Evolutionary conservation across 495 filamentous ascomycete species (phyloP), one percentile per base, ranked within the genome.

Genomic region (Xylaria curta): DNA sequence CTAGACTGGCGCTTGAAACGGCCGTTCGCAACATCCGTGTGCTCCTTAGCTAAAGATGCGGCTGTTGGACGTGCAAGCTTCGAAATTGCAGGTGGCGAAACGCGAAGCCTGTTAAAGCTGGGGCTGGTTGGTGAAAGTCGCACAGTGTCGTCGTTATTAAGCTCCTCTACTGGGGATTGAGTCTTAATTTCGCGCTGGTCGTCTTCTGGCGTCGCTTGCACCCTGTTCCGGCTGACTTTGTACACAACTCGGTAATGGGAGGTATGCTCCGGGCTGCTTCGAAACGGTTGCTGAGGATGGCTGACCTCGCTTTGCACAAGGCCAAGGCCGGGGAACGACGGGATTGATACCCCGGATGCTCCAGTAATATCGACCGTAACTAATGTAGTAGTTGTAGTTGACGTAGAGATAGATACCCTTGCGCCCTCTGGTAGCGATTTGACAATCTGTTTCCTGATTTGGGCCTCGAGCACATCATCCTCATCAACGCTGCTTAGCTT

Each of bases 311-410:
- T 91, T 85, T 74, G 90, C 86, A 94, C 77, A 68, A 94, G 82
- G 74, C 91, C 91, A 26, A 91, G 87, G 0, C 90, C 89, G 1
- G 89, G 87, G 2, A 91, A 90, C 12, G 91, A 87, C 10, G 85
- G 79, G 33, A 94, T 85, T 19, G 89, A 86, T 4, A 88, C 83
- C 28, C 82, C 82, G 24, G 87, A 83, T 36, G 89, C 83, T 53
- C 92, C 89, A 21, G 84, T 88, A 24, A 94, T 87, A 68, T 93
- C 90, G 4, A 94, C 91, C 0, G 91, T 93, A 72, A 94, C 90
- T 0, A 87, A 93, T 62, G 89, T 90, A 4, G 88, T 91, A 8
- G 89, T 92, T 24, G 87, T 84, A 10, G 87, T 82, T 28, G 89
- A 87, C 3, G 90, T 91, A 10, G 84, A 89, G 58, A 94, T 90